Evolutionary conservation across 257 asterid species (phyloP).

Genomic region (Echium plantagineum): DNA sequence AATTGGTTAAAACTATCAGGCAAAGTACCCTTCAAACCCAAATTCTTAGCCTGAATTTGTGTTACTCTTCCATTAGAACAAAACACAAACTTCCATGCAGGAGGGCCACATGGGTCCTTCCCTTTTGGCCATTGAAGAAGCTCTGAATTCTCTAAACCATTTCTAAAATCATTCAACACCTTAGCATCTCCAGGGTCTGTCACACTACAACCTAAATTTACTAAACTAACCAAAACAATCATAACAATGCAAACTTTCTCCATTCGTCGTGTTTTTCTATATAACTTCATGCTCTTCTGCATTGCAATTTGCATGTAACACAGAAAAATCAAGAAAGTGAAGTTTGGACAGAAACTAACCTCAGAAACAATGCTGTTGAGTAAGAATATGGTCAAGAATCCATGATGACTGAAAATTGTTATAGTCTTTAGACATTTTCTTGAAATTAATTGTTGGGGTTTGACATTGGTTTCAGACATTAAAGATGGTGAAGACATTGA

Average conservation of each 20-base stretch:
- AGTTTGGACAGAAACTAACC: background rate
- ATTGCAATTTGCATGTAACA: conserved; percentile 6
- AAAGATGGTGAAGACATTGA: background rate
- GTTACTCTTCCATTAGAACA: conserved; percentile 62
- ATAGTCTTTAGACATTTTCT: too few species aligned
- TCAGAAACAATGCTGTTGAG: background rate
- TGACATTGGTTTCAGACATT: background rate
- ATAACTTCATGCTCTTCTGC: conserved; percentile 12
- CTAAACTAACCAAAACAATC: conserved; percentile 9
- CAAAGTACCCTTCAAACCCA: conserved; percentile 59
- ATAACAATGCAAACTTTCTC: conserved; percentile 22
- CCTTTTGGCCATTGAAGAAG: conserved; percentile 71
- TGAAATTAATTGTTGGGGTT: too few species aligned
- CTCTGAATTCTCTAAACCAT: conserved; percentile 56
- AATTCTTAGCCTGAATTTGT: conserved; percentile 69
- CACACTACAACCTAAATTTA: conserved; percentile 24
- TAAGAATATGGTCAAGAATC: conserved; percentile 17
- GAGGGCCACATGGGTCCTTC: conserved; percentile 80
- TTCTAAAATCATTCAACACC: conserved; percentile 48
- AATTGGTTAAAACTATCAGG: conserved; percentile 61
- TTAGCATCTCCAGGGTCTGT: conserved; percentile 56
- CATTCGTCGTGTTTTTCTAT: background rate
- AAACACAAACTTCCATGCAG: conserved; percentile 65
- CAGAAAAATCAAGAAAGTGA: background rate
- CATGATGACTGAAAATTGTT: background rate